Percentiles rank a stretch among this genome's conserved stretches.
phyloP scores from a whole-genome alignment of 805 yeast species.

The Debaryomyces maramus region DNA sequence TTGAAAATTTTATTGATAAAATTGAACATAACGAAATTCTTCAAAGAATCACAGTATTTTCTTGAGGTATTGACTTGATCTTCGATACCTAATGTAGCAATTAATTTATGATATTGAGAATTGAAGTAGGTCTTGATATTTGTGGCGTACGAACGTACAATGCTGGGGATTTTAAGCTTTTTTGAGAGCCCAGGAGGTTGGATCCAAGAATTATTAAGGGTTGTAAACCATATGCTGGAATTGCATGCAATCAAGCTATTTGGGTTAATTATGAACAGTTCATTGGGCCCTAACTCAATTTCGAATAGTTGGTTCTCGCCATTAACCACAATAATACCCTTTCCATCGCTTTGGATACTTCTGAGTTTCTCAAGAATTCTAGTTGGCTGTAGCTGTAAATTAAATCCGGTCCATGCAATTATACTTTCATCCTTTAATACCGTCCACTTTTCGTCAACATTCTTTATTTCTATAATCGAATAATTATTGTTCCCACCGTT shows the following conservation, averaged over 20 bases:
- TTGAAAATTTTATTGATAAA: slow-evolving; percentile 11
- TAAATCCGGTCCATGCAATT: slow-evolving; percentile 50
- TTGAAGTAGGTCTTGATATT: background rate
- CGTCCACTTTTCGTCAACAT: slow-evolving; percentile 43
- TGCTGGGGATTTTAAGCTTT: background rate
- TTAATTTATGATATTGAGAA: background rate
- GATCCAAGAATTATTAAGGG: background rate
- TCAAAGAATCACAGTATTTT: background rate
- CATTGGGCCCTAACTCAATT: slow-evolving; percentile 33
- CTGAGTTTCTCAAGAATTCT: slow-evolving; percentile 19
- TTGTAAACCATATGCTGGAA: background rate
- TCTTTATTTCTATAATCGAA: slow-evolving; percentile 36
- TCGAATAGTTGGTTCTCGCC: slow-evolving; percentile 42
- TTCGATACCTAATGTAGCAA: background rate
- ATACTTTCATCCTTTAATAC: slow-evolving; percentile 35
- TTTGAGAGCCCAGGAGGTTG: background rate
- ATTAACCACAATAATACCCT: slow-evolving; percentile 41
- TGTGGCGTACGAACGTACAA: background rate
- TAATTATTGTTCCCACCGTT: slow-evolving; percentile 39
- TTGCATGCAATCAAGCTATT: slow-evolving; percentile 40
- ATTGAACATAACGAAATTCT: slow-evolving; percentile 11
- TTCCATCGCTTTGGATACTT: slow-evolving; percentile 32
- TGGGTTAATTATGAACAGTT: slow-evolving; percentile 40
- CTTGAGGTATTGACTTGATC: background rate
- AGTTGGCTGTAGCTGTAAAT: slow-evolving; percentile 22